A percentile compares a stretch with the other conserved stretches of the same genome.
phyloP scores from a whole-genome alignment of 2,329 filamentous ascomycete genomes.

The Claviceps citrina region DNA sequence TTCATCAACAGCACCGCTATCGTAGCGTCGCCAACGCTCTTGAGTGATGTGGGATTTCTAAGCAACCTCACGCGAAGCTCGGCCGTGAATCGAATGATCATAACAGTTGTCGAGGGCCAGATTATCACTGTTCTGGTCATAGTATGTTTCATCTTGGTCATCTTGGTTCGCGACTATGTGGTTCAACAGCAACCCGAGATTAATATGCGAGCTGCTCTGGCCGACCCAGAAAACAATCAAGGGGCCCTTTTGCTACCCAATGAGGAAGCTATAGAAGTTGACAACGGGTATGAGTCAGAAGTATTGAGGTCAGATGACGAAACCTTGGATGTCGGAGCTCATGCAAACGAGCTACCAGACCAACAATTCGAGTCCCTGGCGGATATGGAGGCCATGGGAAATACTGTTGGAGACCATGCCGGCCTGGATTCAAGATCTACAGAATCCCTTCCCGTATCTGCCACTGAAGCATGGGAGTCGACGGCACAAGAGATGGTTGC shows the following conservation, averaged over 20 bases:
- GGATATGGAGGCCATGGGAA: not conserved
- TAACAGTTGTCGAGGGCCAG: constrained; percentile 80
- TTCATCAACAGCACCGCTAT: constrained; percentile 6
- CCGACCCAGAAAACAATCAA: constrained; percentile 24
- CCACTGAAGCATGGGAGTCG: not conserved
- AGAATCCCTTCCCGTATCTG: not conserved
- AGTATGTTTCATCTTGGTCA: constrained; percentile 88
- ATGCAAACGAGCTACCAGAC: constrained; percentile 2
- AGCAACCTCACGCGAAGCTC: constrained; percentile 52
- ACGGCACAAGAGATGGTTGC: not conserved
- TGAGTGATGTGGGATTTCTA: constrained; percentile 42
- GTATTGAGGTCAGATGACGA: constrained; percentile 20
- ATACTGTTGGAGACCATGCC: not conserved
- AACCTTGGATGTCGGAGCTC: constrained; percentile 15
- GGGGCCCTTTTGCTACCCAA: constrained; percentile 8
- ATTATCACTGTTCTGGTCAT: constrained; percentile 87
- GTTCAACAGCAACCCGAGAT: constrained; percentile 93
- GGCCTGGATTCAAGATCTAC: not conserved
- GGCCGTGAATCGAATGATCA: constrained; percentile 59
- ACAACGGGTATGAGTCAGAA: constrained; percentile 10
- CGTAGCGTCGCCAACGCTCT: constrained; percentile 23
- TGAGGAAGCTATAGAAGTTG: constrained; percentile 7
- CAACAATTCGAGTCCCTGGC: not conserved
- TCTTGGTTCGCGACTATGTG: constrained; percentile 92
- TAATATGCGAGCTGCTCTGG: constrained; percentile 59